Base-by-base conservation (phyloP, 2,329 filamentous ascomycete species). In the Tolypocladium nubicola region DNA sequence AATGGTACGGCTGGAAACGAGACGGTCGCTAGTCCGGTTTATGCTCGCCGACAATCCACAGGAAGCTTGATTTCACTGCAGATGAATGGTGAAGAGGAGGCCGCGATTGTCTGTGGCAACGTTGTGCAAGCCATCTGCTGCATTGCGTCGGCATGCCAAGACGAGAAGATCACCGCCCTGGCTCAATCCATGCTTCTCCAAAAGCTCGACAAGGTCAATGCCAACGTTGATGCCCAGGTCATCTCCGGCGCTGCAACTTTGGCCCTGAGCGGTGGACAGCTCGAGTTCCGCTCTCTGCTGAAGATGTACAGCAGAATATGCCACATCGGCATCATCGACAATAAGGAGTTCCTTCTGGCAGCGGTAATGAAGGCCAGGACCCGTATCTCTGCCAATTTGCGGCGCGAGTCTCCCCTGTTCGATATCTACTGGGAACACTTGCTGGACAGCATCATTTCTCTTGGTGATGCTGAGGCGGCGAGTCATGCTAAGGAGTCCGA, bases 111-210 rank as follows among this genome's bases (percentile, higher is more conserved):
- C 0, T 91, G 95, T 68, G 84, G 85, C 40, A 95, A 93, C 61
- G 88, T 97, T n/a, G 85, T 97, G n/a, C 87, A 95, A 67, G 90
- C 93, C 0, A 93, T 99, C 60, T 93, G 95, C 58, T 86, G 86
- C n/a, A 90, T 99, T 68, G 90, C 94, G 1, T 83, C 81, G 26
- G 86, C 83, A 58, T 91, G 87, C 68, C 82, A 87, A 53, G 92
- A 99, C 66, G 86, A 90, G 59, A 96, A 97, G 73, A 96, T 99
- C 56, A 94, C 88, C 8, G 92, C 92, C 6, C 77, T 99, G 55
- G 93, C 92, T 2, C 88, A 97, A 65, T 95, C 91, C 1, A 97
- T 99, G 86, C 83, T 99, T 30, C 75, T 96, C n/a, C 94, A 99
- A 68, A 97, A 99, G 71, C 83, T 97, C 58, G 86, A 88, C 60